Conservation (phyloP, 495 filamentous ascomycete genomes). For the Aspergillus carlsbadensis region DNA sequence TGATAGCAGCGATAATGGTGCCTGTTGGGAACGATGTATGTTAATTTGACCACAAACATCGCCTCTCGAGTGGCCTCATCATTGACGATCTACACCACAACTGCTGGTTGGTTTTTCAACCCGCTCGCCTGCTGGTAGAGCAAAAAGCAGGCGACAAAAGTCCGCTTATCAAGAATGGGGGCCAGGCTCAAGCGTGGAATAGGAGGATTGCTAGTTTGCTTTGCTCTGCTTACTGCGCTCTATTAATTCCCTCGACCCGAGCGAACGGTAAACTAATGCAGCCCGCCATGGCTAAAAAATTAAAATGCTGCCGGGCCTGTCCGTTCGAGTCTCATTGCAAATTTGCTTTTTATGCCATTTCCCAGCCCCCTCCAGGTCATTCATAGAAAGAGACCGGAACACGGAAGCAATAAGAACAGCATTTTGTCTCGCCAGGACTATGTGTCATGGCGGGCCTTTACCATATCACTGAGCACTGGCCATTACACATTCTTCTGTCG, state of each 20-base stretch:
- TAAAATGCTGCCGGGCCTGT: not conserved
- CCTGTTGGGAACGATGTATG: too few species aligned
- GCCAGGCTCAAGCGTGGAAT: not conserved
- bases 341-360: constrained; percentile 3
- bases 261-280: constrained; percentile 11
- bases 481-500: too few species aligned
- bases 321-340: not conserved
- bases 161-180: not conserved
- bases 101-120: not conserved
- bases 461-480: too few species aligned
- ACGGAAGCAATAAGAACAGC: not conserved
- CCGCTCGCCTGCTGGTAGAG: not conserved
- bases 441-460: too few species aligned
- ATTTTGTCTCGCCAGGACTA: too few species aligned
- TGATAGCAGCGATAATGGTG: too few species aligned
- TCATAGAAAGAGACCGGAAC: not conserved
- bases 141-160: not conserved
- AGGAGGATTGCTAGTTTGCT: too few species aligned
- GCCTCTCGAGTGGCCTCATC: not conserved
- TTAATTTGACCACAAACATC: too few species aligned
- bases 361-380: not conserved
- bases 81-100: not conserved
- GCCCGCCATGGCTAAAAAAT: not conserved
- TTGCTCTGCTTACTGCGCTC: not conserved
- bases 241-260: not conserved